A percentile compares a stretch with the other conserved stretches of the same genome.
phyloP scores from a whole-genome alignment of 2,329 filamentous ascomycete species.

The Sclerotinia subarctica region DNA sequence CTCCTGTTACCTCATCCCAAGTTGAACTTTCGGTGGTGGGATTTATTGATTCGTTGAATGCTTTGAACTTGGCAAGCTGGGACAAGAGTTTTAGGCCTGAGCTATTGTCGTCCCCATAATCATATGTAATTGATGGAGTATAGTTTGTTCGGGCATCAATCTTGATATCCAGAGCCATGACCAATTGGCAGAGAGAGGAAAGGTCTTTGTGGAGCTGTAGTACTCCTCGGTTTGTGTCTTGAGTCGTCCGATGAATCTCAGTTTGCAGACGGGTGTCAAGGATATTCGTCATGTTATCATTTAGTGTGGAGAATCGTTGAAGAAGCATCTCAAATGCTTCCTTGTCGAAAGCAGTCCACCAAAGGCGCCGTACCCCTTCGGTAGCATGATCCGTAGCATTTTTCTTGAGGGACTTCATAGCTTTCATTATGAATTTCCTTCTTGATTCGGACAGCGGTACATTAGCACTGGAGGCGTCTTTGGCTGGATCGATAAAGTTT shows the following conservation, averaged over 20 bases:
- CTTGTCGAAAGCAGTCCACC: constrained; percentile 49
- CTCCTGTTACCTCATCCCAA: constrained; percentile 41
- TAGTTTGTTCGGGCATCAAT: constrained; percentile 38
- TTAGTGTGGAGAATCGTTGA: constrained; percentile 45
- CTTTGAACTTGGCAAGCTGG: constrained; percentile 50
- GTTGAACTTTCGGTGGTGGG: constrained; percentile 31
- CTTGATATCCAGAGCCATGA: constrained; percentile 46
- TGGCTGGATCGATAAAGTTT: constrained; percentile 39
- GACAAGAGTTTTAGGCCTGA: constrained; percentile 44
- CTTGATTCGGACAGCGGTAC: constrained; percentile 45
- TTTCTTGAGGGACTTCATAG: constrained; percentile 42
- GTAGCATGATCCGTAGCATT: constrained; percentile 38
- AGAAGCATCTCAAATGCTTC: constrained; percentile 46
- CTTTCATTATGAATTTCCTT: constrained; percentile 45
- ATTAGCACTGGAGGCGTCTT: constrained; percentile 45
- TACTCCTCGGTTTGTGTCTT: constrained; percentile 48
- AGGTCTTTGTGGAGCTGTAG: constrained; percentile 48
- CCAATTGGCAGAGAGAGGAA: constrained; percentile 45
- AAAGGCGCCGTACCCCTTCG: constrained; percentile 37
- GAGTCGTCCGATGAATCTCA: constrained; percentile 48
- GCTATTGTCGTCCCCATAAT: constrained; percentile 39
- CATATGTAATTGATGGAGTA: constrained; percentile 19
- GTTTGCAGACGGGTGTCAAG: constrained; percentile 47
- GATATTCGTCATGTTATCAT: constrained; percentile 49
- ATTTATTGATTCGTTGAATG: constrained; percentile 49